Percentiles rank a stretch among this genome's conserved stretches.
Conservation (phyloP, 352 stramenopile genomes). For the Phytophthora idaei region DNA sequence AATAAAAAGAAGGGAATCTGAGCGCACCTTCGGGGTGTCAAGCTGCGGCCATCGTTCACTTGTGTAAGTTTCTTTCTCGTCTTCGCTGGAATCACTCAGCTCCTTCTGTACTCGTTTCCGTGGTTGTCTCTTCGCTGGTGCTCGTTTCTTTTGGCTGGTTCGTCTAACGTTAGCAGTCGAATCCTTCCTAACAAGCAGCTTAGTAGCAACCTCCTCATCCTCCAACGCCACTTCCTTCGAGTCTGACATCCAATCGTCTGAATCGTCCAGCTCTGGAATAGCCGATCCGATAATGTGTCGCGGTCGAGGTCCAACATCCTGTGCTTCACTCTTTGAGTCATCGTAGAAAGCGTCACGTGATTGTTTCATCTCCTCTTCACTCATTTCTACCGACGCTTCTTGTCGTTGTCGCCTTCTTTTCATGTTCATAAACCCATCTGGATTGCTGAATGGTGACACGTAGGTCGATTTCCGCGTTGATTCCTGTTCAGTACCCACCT, state of each 20-base stretch:
- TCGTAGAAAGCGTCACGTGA: conserved; percentile 44
- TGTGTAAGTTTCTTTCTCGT: conserved; percentile 31
- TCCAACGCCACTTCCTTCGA: conserved; percentile 44
- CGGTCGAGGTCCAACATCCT: conserved; percentile 32
- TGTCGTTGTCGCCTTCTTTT: conserved; percentile 26
- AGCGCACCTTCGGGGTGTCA: conserved; percentile 44
- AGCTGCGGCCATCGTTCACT: conserved; percentile 62
- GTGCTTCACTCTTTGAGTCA: conserved; percentile 31
- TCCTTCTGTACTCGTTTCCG: conserved; percentile 16
- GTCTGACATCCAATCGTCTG: conserved; percentile 71
- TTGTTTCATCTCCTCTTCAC: conserved; percentile 27
- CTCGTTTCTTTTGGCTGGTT: conserved; percentile 1
- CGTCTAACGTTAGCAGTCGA: background rate
- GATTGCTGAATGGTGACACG: conserved; percentile 62
- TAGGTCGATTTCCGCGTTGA: conserved; percentile 31
- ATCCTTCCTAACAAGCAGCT: background rate
- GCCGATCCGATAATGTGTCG: conserved; percentile 52
- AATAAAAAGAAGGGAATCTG: background rate
- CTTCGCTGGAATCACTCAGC: conserved; percentile 26
- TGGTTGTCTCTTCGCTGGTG: conserved; percentile 1
- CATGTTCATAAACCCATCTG: conserved; percentile 36
- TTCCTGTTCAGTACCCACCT: conserved; percentile 7
- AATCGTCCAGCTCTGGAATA: conserved; percentile 35
- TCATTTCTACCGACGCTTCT: conserved; percentile 19
- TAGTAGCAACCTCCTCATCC: conserved; percentile 10